A percentile compares a stretch with the other conserved stretches of the same genome.
phyloP scores from a whole-genome alignment of 2,329 filamentous ascomycete species.

The Aspergillaceae sp. region DNA sequence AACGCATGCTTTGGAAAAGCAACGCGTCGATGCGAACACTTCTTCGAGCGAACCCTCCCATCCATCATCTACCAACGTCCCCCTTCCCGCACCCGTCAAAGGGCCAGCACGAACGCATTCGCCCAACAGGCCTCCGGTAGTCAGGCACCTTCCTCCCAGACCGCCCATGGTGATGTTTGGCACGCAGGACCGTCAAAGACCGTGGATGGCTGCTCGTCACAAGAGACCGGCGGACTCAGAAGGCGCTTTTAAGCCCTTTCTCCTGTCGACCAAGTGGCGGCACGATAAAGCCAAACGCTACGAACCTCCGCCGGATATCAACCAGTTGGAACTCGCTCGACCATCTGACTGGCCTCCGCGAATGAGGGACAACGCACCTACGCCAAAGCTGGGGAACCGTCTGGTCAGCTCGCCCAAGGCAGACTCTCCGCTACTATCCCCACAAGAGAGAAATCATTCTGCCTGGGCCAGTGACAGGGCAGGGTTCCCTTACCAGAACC shows the following conservation, averaged over 20 bases:
- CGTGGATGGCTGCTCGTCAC: slow-evolving; percentile 1
- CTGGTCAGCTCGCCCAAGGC: not conserved
- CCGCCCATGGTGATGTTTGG: not conserved
- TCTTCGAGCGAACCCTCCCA: not conserved
- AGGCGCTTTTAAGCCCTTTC: slow-evolving; percentile 8
- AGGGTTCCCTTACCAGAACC: not conserved
- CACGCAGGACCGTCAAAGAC: not conserved
- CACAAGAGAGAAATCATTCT: not conserved
- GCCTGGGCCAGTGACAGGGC: not conserved
- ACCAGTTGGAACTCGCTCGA: slow-evolving; percentile 26
- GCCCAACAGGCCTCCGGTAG: not conserved
- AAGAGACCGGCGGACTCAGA: slow-evolving; percentile 1
- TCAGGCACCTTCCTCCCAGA: not conserved
- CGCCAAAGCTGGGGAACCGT: not conserved
- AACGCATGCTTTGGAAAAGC: not conserved
- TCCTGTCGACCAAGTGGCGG: slow-evolving; percentile 19
- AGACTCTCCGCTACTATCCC: not conserved
- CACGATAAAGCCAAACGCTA: slow-evolving; percentile 23
- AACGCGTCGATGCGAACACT: not conserved
- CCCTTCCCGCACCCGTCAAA: not conserved
- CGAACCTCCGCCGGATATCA: slow-evolving; percentile 30
- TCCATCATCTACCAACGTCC: not conserved
- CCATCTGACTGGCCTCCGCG: slow-evolving; percentile 25
- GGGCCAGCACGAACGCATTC: not conserved
- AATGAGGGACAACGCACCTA: not conserved